Conservation (phyloP, 2,329 filamentous ascomycete genomes). For the Xylaria sp. region DNA sequence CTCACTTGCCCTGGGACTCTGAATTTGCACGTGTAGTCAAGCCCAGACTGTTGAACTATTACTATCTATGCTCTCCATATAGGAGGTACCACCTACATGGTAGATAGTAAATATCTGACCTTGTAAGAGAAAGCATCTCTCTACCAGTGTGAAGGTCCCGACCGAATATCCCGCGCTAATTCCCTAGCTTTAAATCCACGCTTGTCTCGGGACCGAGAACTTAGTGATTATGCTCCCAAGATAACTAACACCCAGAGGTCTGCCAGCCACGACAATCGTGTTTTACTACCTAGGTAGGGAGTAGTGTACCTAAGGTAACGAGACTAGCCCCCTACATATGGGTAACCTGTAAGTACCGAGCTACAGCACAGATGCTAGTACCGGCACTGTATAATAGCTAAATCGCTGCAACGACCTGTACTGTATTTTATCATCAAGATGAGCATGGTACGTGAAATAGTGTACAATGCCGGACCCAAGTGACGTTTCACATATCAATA, state of each 20-base stretch:
- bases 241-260: background rate
- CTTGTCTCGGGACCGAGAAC: constrained; percentile 33
- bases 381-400: background rate
- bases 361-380: background rate
- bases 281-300: no score
- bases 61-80: background rate
- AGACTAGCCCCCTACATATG: no score
- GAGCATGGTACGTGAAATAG: background rate
- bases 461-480: background rate
- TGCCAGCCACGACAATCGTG: background rate
- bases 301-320: no score
- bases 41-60: background rate
- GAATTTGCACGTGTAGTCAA: background rate
- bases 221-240: constrained; percentile 10
- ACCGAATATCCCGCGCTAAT: constrained; percentile 4
- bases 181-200: constrained; percentile 21
- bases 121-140: background rate
- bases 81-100: background rate
- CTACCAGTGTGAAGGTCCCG: background rate
- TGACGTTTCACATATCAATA: background rate
- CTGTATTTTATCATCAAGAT: background rate
- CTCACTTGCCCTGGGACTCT: background rate
- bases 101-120: constrained; percentile 1
- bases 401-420: background rate
- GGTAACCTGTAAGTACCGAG: background rate